Evolutionary conservation across 345 rosid genomes (phyloP).

Genomic region (Noccaea caerulescens): DNA sequence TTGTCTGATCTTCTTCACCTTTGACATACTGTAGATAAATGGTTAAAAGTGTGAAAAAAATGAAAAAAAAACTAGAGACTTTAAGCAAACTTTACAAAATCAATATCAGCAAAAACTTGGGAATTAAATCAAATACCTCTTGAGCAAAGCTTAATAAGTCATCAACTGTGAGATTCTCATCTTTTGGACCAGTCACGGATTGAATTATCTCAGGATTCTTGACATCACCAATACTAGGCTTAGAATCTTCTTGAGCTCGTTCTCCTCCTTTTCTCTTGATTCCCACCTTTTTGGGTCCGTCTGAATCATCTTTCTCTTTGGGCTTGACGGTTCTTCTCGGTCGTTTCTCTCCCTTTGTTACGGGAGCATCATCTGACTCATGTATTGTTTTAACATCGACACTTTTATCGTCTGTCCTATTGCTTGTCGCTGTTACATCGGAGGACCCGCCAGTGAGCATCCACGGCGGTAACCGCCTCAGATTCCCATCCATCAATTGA

Average conservation of each 20-base stretch:
- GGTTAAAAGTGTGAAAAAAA: neutral
- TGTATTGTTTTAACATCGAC: neutral
- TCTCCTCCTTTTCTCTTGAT: constrained; percentile 10
- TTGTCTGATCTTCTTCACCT: constrained; percentile 12
- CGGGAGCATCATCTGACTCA: constrained; percentile 24
- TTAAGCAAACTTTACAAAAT: neutral
- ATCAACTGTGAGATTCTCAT: constrained; percentile 36
- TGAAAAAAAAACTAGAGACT: neutral
- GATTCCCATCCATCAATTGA: constrained; percentile 20
- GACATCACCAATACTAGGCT: neutral
- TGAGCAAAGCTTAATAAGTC: constrained; percentile 42
- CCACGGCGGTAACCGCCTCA: constrained; percentile 47
- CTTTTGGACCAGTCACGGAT: neutral
- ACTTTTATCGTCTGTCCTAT: neutral
- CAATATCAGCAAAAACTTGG: neutral
- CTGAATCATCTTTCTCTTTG: constrained; percentile 9
- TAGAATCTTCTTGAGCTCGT: constrained; percentile 15
- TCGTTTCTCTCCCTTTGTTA: constrained; percentile 23
- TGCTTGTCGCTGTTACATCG: constrained; percentile 3
- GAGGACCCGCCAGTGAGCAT: constrained; percentile 33
- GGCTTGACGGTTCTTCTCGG: constrained; percentile 21
- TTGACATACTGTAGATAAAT: constrained; percentile 33
- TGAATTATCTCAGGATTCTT: constrained; percentile 12
- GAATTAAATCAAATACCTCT: constrained; percentile 3
- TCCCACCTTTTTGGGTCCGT: constrained; percentile 21